A percentile compares a stretch with the other conserved stretches of the same genome.
Evolutionary conservation across 306 rosid genomes (phyloP).

Genomic region (Styphnolobium japonicum): DNA sequence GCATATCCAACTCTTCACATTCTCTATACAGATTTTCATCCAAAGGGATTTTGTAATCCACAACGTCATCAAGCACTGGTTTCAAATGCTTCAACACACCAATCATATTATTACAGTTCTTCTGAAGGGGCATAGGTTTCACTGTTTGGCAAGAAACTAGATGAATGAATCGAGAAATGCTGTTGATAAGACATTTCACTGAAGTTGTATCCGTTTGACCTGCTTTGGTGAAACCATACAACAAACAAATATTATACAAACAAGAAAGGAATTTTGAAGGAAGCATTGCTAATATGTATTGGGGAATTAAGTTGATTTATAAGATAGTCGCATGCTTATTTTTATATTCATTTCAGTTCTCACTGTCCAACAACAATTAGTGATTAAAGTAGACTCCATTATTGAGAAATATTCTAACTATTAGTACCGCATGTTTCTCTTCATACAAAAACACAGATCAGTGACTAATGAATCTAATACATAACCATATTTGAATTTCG

Average conservation of each 20-base stretch:
- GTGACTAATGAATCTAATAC: not conserved
- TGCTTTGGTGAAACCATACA: slow-evolving; percentile 33
- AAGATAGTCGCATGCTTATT: not conserved
- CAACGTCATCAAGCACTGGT: slow-evolving; percentile 71
- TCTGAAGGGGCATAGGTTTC: slow-evolving; percentile 64
- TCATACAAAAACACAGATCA: slow-evolving; percentile 6
- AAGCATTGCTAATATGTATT: not conserved
- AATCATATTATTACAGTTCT: slow-evolving; percentile 53
- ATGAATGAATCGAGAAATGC: slow-evolving; percentile 84
- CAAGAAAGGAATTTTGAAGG: slow-evolving; percentile 12
- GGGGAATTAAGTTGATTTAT: not conserved
- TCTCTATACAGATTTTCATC: slow-evolving; percentile 55
- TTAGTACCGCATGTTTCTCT: slow-evolving; percentile 7
- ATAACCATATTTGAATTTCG: not conserved
- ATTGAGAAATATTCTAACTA: slow-evolving; percentile 3
- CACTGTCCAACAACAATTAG: not conserved
- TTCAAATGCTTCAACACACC: slow-evolving; percentile 74
- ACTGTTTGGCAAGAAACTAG: slow-evolving; percentile 73
- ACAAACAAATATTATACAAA: slow-evolving; percentile 17
- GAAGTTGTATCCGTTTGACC: slow-evolving; percentile 68
- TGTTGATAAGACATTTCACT: slow-evolving; percentile 72
- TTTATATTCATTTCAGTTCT: not conserved
- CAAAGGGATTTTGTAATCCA: slow-evolving; percentile 47
- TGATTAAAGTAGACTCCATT: not conserved
- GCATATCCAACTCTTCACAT: slow-evolving; percentile 71